Conservation (phyloP, 2,329 filamentous ascomycete species). For the Akanthomyces muscarius region DNA sequence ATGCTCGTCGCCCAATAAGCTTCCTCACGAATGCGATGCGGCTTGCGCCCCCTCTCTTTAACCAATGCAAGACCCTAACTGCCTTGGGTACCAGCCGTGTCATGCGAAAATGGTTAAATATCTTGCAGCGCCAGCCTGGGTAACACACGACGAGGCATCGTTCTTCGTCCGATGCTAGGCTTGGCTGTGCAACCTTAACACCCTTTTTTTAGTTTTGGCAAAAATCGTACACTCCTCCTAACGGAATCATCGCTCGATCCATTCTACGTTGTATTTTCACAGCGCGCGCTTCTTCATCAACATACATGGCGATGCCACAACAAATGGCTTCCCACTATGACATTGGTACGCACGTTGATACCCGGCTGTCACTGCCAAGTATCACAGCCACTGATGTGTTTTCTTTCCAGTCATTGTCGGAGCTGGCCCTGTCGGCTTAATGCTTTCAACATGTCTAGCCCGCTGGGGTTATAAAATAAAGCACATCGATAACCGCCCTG, state of each 20-base stretch:
- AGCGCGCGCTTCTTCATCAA: no score
- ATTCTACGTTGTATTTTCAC: neutral
- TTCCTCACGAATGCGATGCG: neutral
- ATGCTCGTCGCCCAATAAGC: conserved; percentile 3
- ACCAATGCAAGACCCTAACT: neutral
- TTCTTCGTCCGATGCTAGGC: neutral
- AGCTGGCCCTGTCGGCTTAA: conserved; percentile 82
- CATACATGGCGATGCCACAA: conserved; percentile 10
- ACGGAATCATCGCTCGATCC: neutral
- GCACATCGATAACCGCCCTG: conserved; percentile 85
- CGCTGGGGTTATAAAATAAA: conserved; percentile 94
- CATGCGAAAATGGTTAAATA: conserved; percentile 2
- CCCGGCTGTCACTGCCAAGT: neutral
- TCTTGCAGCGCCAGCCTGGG: neutral
- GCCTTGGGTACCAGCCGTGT: neutral
- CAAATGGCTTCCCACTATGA: conserved; percentile 32
- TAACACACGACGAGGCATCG: neutral
- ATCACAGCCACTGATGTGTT: conserved; percentile 17
- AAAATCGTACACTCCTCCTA: neutral
- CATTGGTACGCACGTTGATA: conserved; percentile 34
- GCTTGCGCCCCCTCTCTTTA: neutral
- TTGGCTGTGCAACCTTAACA: no score
- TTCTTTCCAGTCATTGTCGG: conserved; percentile 69
- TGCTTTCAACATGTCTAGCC: conserved; percentile 82
- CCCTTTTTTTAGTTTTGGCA: neutral